Evolutionary conservation across 805 yeast genomes (phyloP), one percentile per base, ranked within the genome.

Genomic region (Kodamaea sagamina): DNA sequence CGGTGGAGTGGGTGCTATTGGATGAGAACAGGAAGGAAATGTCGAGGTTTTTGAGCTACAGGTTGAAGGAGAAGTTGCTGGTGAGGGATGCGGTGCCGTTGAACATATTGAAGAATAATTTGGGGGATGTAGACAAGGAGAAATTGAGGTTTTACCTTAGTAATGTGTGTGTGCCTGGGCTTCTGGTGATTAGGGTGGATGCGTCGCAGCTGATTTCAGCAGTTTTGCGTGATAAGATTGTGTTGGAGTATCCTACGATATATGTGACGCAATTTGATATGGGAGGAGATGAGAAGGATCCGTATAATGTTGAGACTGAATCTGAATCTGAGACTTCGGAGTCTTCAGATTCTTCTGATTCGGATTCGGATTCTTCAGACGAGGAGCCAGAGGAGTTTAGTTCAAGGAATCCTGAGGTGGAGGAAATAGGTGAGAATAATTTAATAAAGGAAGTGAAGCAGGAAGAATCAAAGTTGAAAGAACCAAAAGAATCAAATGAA

Each of bases 181-280:
- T 55, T 16, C 63, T 68, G 24, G 54, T 77, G 18, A 61, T 79
- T 2, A 55, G 58, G 31, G 29, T 82, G 11, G 64, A 69, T 15
- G 41, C 59, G 0, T 60, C 54, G 1, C 51, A 50, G n/a, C 44
- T 66, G 16, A 52, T 86, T 1, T 75, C 76, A 0, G 77, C 74
- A 17, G 68, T 70, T 1, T 52, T 89, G n/a, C 65, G 67, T 45
- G 79, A 80, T 26, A 72, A 73, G 43, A 70, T 81, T 0, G 86
- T 89, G 0, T 71, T 88, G 26, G 97, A 89, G 57, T 89, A 77
- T 51, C 96, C 97, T 0, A 83, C 89, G 0, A 67, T 89, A 4
- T 72, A 68, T 43, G 68, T 84, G 1, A 65, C 75, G 8, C 37
- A 35, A n/a, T 29, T 17, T 6, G 34, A 29, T 12, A 15, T 17